Evolutionary conservation across 257 asterid genomes (phyloP).

Genomic region (Nicotiana tomentosiformis): DNA sequence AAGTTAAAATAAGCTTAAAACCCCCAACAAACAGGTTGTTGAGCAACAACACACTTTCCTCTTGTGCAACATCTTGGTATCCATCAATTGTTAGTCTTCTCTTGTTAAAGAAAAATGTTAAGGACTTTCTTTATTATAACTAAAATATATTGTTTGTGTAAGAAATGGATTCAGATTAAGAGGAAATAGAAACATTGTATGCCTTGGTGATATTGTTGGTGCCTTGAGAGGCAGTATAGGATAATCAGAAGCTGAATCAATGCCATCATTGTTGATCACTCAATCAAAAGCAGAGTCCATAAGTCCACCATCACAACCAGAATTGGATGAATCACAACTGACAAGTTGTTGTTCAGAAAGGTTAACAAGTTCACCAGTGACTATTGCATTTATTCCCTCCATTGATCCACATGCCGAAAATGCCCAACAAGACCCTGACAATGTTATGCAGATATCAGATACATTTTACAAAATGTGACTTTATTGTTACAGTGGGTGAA

Average conservation of each 20-base stretch:
- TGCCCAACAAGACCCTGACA: conserved; percentile 28
- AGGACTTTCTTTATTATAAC: neutral
- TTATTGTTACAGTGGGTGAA: no score
- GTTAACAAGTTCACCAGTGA: conserved; percentile 21
- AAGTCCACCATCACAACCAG: conserved; percentile 29
- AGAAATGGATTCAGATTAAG: neutral
- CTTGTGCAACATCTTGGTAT: conserved; percentile 21
- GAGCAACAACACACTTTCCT: conserved; percentile 25
- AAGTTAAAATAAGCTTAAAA: no score
- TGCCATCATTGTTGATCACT: conserved; percentile 29
- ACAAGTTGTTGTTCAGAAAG: conserved; percentile 23
- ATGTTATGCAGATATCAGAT: neutral
- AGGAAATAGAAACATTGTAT: neutral
- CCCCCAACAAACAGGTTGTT: conserved; percentile 13
- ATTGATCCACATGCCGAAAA: conserved; percentile 28
- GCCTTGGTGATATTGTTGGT: conserved; percentile 27
- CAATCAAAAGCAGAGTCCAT: conserved; percentile 34
- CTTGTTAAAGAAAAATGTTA: conserved; percentile 6
- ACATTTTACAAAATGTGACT: no score
- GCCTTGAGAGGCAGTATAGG: conserved; percentile 22
- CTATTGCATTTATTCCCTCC: conserved; percentile 24
- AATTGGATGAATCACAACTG: conserved; percentile 14
- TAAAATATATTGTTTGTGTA: neutral
- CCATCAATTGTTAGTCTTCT: conserved; percentile 22
- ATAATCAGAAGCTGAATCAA: conserved; percentile 23